phyloP scores from a whole-genome alignment of 345 rosid genomes.

The Heritiera fomes region DNA sequence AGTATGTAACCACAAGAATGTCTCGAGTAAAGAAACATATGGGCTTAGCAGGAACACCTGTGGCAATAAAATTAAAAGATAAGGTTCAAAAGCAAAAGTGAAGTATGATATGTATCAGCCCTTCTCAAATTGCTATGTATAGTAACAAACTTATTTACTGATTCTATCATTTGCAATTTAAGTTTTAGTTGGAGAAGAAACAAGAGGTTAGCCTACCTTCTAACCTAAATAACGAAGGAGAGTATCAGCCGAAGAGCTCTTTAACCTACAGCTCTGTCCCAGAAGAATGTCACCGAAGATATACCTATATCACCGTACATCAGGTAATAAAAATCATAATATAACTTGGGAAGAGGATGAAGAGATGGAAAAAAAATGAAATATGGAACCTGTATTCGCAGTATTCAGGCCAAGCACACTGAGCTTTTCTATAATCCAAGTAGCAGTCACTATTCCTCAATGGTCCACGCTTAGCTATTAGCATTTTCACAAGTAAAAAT shows the following conservation, averaged over 20 bases:
- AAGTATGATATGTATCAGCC: not conserved
- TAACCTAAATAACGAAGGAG: slow-evolving; percentile 64
- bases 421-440: slow-evolving; percentile 95
- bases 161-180: not conserved
- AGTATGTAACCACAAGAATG: not conserved
- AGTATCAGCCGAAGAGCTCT: slow-evolving; percentile 60
- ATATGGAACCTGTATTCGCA: slow-evolving; percentile 79
- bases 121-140: not conserved
- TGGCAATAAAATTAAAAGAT: not conserved
- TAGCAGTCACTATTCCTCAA: slow-evolving; percentile 89
- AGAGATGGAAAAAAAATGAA: not conserved
- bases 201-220: slow-evolving; percentile 28
- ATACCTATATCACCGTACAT: slow-evolving; percentile 49
- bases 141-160: not conserved
- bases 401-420: slow-evolving; percentile 91
- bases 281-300: slow-evolving; percentile 86
- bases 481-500: slow-evolving; percentile 5
- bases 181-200: not conserved
- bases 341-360: not conserved
- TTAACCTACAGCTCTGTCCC: slow-evolving; percentile 97
- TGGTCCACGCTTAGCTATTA: slow-evolving; percentile 86
- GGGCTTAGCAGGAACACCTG: not conserved
- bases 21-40: not conserved
- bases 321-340: not conserved
- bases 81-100: not conserved